Evolutionary conservation across 176 grass and related monocot genomes (phyloP).

Genomic region (Eleusine coracana): DNA sequence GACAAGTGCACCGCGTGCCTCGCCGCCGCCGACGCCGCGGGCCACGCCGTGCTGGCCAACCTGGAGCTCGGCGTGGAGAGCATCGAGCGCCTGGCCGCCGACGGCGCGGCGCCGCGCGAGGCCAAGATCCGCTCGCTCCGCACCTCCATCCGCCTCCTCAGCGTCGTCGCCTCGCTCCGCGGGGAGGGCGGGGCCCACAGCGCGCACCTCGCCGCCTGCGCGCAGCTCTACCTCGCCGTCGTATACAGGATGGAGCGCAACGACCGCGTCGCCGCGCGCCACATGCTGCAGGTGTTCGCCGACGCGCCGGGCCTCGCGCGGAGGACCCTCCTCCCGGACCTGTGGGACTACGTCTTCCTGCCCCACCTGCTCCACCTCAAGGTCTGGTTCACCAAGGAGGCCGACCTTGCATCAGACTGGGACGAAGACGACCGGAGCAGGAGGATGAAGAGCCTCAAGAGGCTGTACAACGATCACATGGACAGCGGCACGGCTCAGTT

Average conservation of each 20-base stretch:
- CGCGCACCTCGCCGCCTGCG: slow-evolving; percentile 81
- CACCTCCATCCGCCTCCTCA: slow-evolving; percentile 89
- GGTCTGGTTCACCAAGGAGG: slow-evolving; percentile 78
- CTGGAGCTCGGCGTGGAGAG: slow-evolving; percentile 92
- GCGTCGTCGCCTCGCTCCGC: slow-evolving; percentile 83
- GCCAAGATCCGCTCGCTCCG: slow-evolving; percentile 87
- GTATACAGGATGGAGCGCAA: slow-evolving; percentile 90
- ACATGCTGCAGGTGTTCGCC: slow-evolving; percentile 89
- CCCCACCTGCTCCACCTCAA: slow-evolving; percentile 94
- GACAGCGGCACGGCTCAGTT: slow-evolving; percentile 80
- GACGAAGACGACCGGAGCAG: slow-evolving; percentile 47
- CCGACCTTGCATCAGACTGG: slow-evolving; percentile 49
- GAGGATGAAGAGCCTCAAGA: slow-evolving; percentile 64
- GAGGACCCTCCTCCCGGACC: slow-evolving; percentile 75
- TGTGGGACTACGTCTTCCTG: slow-evolving; percentile 95
- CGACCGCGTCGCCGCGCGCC: slow-evolving; percentile 69
- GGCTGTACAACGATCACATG: slow-evolving; percentile 82
- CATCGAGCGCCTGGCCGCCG: slow-evolving; percentile 76
- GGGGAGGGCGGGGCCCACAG: slow-evolving; percentile 50
- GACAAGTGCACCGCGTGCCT: slow-evolving; percentile 73
- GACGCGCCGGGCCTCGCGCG: slow-evolving; percentile 83
- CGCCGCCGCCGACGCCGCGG: slow-evolving; percentile 4
- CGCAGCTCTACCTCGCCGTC: slow-evolving; percentile 88
- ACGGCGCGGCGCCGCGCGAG: slow-evolving; percentile 49
- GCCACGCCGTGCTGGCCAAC: slow-evolving; percentile 74